Base-by-base conservation (phyloP, 2,329 filamentous ascomycete genomes). In the Sclerotinia borealis region DNA sequence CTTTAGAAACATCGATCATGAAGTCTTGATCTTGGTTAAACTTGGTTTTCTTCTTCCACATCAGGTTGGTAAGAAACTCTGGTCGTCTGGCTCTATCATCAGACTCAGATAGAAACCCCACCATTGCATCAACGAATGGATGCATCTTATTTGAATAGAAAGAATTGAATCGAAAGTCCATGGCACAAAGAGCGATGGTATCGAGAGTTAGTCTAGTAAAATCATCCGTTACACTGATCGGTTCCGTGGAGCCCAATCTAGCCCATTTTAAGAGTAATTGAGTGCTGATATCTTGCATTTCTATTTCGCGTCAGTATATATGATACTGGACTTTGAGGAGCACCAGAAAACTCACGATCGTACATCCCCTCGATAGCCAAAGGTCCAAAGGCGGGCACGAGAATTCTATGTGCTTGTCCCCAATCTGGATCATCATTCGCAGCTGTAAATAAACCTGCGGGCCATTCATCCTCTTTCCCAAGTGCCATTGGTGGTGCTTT, bases 131-230 rank as follows among this genome's bases (percentile, higher is more conserved):
- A 48, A 91, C 79, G 68, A 92, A 92, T 0, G 88, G 88, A 67
- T 92, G 89, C 72, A 88, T 77, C 10, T 85, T 79, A 19, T 89
- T 82, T 27, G 80, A 79, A 72, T 92, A 92, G 75, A 87, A 91
- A 1, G 84, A 87, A 75, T 92, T 92, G 79, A 92, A 92, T 22
- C 89, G 85, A 15, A 59, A 66, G 37, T 66, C 67, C 61, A 66
- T 60, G 78, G 79, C 88, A 91, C 90, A 36, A 85, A 92, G 79
- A 1, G 86, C 58, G 61, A 67, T 62, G 0, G 88, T 89, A 72
- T 92, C 89, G 2, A 92, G 80, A 0, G 89, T 85, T 37, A 92
- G 76, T 19, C 88, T 82, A 2, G 88, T 90, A 66, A 90, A 90
- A 73, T 91, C 87, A 25, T 88, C 85, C 0, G 83, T 81, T 0